Conservation (phyloP, 805 yeast species). For the Saccharomycopsis microspora region DNA sequence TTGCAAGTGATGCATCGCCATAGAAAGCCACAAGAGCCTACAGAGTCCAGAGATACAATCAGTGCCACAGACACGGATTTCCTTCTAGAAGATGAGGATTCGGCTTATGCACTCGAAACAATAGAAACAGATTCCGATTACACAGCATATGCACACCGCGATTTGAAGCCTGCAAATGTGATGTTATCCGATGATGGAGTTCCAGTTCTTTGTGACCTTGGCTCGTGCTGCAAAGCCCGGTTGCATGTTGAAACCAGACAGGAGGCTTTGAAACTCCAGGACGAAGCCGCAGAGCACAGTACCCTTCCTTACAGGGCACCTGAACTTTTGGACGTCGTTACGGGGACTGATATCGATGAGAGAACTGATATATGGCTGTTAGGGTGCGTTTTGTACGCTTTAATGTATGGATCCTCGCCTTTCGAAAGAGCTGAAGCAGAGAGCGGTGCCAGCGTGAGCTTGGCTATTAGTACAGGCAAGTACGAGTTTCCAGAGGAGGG, state of each 20-base stretch:
- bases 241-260: slow-evolving; percentile 43
- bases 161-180: slow-evolving; percentile 81
- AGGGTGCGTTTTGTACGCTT: slow-evolving; percentile 73
- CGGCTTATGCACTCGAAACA: neutral
- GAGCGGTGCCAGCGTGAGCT: slow-evolving; percentile 68
- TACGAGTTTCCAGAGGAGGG: slow-evolving; percentile 28
- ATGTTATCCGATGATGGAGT: slow-evolving; percentile 65
- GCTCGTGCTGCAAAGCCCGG: slow-evolving; percentile 63
- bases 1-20: slow-evolving; percentile 64
- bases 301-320: slow-evolving; percentile 87
- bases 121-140: slow-evolving; percentile 25
- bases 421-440: slow-evolving; percentile 75
- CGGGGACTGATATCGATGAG: slow-evolving; percentile 56
- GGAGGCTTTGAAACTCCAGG: slow-evolving; percentile 68
- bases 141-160: slow-evolving; percentile 73
- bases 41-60: neutral
- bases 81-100: slow-evolving; percentile 9
- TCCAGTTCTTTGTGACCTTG: slow-evolving; percentile 77
- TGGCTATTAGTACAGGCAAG: slow-evolving; percentile 64
- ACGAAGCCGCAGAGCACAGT: slow-evolving; percentile 74
- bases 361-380: slow-evolving; percentile 84
- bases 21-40: slow-evolving; percentile 23
- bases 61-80: slow-evolving; percentile 3
- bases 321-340: slow-evolving; percentile 67
- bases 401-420: slow-evolving; percentile 74